These are phyloP conservation scores for Solioccasus polychromus DNA, from an alignment of 768 basidiomycete species.

Conservation along the genomic window DNA sequence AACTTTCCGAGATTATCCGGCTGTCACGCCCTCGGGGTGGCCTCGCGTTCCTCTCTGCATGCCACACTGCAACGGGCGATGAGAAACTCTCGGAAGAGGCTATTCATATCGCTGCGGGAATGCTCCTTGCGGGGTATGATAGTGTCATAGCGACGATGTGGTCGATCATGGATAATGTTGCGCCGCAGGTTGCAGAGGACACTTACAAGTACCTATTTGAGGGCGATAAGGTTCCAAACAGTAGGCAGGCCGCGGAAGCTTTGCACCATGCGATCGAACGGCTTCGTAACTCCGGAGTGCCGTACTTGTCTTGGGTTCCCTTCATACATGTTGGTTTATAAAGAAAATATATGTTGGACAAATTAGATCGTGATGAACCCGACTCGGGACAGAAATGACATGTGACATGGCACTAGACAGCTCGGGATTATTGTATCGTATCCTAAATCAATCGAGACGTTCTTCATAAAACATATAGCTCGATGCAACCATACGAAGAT, in stretches of 20 bases:
- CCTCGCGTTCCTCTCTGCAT: conserved; percentile 25
- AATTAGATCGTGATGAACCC: too few species aligned
- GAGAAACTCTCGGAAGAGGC: not conserved
- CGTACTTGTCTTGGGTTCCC: not conserved
- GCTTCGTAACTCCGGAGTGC: not conserved
- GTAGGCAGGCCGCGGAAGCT: not conserved
- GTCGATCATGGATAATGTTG: conserved; percentile 2
- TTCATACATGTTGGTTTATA: conserved; percentile 1
- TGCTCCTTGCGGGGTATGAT: conserved; percentile 1
- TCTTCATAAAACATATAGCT: too few species aligned
- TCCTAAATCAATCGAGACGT: too few species aligned
- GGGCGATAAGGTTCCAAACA: not conserved
- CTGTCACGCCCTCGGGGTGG: conserved; percentile 11
- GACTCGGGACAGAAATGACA: too few species aligned
- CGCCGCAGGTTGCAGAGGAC: not conserved
- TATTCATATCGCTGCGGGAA: too few species aligned
- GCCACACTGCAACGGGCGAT: not conserved
- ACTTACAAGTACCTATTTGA: not conserved
- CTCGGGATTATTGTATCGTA: too few species aligned
- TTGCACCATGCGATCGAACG: not conserved
- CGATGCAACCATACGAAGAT: too few species aligned
- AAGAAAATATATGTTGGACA: too few species aligned
- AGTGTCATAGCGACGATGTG: not conserved
- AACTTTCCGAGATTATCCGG: not conserved
- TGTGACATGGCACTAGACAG: too few species aligned